Evolutionary conservation across 345 rosid genomes (phyloP).

Genomic region (Eucalyptus curtisii): DNA sequence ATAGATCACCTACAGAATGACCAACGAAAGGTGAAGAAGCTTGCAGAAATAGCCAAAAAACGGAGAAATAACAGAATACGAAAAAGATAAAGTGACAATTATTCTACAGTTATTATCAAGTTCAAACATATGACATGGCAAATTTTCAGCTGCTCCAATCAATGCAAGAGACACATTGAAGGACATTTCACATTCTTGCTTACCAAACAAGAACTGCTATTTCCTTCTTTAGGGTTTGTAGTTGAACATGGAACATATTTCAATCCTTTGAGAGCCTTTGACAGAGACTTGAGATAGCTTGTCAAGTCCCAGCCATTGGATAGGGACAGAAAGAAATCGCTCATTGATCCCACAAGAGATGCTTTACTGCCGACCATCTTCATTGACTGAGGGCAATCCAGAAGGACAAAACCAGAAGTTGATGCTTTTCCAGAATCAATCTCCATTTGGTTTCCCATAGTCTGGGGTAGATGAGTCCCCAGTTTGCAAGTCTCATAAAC

Average conservation of each 20-base stretch:
- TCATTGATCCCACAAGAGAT: constrained; percentile 92
- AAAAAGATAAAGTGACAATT: background rate
- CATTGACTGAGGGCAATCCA: constrained; percentile 98
- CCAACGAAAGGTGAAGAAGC: background rate
- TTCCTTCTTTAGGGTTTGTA: constrained; percentile 83
- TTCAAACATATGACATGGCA: background rate
- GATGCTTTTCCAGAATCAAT: constrained; percentile 57
- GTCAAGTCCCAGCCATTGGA: constrained; percentile 98
- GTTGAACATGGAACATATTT: constrained; percentile 53
- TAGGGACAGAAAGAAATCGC: constrained; percentile 93
- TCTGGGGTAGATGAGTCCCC: constrained; percentile 88
- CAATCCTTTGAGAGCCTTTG: constrained; percentile 74
- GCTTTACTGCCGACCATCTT: constrained; percentile 90
- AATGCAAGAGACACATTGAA: background rate
- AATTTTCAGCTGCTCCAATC: background rate
- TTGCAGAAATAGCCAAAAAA: background rate
- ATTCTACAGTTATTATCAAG: background rate
- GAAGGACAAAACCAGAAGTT: constrained; percentile 73
- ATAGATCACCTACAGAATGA: constrained; percentile 63
- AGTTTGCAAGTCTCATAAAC: constrained; percentile 94
- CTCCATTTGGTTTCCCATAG: constrained; percentile 79
- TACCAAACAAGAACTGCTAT: constrained; percentile 65
- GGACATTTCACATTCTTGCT: constrained; percentile 1
- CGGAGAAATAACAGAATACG: background rate
- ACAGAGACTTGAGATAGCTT: constrained; percentile 90